Base-by-base conservation (phyloP, 192 early-diverging fungal species). In the Rhizophagus clarus region DNA sequence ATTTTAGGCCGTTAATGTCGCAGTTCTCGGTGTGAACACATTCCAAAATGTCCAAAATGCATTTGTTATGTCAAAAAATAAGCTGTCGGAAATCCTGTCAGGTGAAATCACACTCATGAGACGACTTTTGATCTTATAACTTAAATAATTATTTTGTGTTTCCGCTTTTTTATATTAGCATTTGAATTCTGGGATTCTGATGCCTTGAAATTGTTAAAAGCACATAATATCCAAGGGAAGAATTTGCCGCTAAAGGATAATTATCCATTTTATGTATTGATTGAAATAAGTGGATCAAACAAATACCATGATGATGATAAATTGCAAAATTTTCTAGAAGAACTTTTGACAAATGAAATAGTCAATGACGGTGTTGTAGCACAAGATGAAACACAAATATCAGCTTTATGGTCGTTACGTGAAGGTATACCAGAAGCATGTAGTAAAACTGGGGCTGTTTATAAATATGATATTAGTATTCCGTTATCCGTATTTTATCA, bases 391-490 rank as follows among this genome's bases (percentile, higher is more conserved):
- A 87, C 93, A 22, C 98, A 99, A 82, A 90, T 93, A 29, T 81
- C 82, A 1, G 88, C 83, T 64, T 84, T 99, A 74, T 99, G 98
- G 98, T 81, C 87, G 47, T 93, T 99, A 80, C 92, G 98, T 67
- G 98, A 99, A 84, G 91, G 92, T 64, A 97, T 99, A 68, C 93
- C 98, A 15, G 98, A 98, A 84, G 95, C 97, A 4, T 88, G 93
- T 32, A 91, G 90, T 15, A 96, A 95, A 82, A 93, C 93, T 9
- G 96, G 97, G 8, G 90, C 95, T 2, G 93, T 94, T 24, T 97
- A 95, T 87, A 99, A 98, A 85, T 99, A 98, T 85, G 98, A 99
- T 81, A 91, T 99, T 17, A 95, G 93, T 22, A 94, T 98, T 62
- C 98, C 97, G 14, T 91, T 99, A 0, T 88, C 94, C 1, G 87